phyloP scores from a whole-genome alignment of 2,329 filamentous ascomycete species.

The Aspergillus niger region DNA sequence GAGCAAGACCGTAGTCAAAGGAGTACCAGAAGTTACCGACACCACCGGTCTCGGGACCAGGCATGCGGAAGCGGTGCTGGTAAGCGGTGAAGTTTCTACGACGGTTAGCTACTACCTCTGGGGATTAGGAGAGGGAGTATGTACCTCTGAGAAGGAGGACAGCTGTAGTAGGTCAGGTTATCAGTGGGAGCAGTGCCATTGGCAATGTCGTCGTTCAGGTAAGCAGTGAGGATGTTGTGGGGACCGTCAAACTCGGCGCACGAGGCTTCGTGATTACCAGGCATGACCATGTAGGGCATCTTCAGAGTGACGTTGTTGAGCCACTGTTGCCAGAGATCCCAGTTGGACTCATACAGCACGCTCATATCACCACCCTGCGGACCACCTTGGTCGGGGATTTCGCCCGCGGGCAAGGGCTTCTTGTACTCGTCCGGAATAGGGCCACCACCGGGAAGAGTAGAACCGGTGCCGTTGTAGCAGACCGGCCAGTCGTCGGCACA shows the following conservation, averaged over 20 bases:
- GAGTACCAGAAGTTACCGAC: constrained; percentile 59
- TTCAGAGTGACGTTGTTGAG: constrained; percentile 45
- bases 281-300: constrained; percentile 54
- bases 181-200: constrained; percentile 46
- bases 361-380: constrained; percentile 53
- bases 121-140: neutral
- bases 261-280: constrained; percentile 55
- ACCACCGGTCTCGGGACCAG: constrained; percentile 50
- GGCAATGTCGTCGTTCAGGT: constrained; percentile 47
- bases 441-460: constrained; percentile 40
- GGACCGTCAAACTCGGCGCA: constrained; percentile 54
- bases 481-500: constrained; percentile 52
- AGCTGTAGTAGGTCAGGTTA: constrained; percentile 54
- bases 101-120: neutral
- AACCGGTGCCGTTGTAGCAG: constrained; percentile 55
- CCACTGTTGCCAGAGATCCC: constrained; percentile 57
- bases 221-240: constrained; percentile 49
- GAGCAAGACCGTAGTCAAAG: constrained; percentile 57
- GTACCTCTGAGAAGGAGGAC: constrained; percentile 53
- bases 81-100: constrained; percentile 53
- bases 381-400: constrained; percentile 50
- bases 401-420: constrained; percentile 49
- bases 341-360: constrained; percentile 54
- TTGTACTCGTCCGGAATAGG: constrained; percentile 45
- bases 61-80: constrained; percentile 56